phyloP scores from a whole-genome alignment of 2,329 filamentous ascomycete genomes.

The Colletotrichum cordylinicola region DNA sequence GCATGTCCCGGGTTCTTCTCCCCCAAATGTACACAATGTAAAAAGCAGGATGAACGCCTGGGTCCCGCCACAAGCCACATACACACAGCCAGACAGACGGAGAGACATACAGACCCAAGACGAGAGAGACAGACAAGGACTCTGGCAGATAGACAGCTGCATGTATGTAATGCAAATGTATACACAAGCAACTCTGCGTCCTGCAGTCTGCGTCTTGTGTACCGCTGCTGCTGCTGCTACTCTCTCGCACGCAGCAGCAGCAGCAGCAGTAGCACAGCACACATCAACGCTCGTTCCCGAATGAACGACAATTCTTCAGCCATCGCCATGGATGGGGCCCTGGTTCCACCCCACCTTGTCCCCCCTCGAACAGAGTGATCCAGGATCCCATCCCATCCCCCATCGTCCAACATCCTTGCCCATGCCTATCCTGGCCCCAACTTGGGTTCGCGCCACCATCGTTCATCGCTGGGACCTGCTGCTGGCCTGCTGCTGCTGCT shows the following conservation, averaged over 20 bases:
- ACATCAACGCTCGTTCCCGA: slow-evolving; percentile 8
- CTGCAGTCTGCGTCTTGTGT: not conserved
- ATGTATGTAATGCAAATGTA: not conserved
- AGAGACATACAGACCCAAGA: not conserved
- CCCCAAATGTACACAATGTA: not conserved
- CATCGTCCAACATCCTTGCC: slow-evolving; percentile 5
- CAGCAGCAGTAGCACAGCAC: too few relatives aligned
- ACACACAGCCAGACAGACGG: not conserved
- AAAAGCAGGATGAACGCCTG: not conserved
- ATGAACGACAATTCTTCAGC: slow-evolving; percentile 21
- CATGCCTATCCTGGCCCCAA: slow-evolving; percentile 6
- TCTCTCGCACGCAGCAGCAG: not conserved
- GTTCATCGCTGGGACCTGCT: not conserved
- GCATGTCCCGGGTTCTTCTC: not conserved
- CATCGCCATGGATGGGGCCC: slow-evolving; percentile 4
- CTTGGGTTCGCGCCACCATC: slow-evolving; percentile 15
- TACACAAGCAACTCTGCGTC: not conserved
- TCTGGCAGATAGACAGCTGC: slow-evolving; percentile 2
- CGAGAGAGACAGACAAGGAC: not conserved
- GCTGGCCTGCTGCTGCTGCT: not conserved
- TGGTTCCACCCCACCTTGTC: slow-evolving; percentile 4
- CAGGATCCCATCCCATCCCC: slow-evolving; percentile 9
- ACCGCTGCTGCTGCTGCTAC: not conserved
- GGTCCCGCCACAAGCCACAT: not conserved
- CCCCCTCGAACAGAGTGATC: slow-evolving; percentile 4